Evolutionary conservation across 192 early-diverging fungal species (phyloP).

Genomic region (Linnemannia exigua): DNA sequence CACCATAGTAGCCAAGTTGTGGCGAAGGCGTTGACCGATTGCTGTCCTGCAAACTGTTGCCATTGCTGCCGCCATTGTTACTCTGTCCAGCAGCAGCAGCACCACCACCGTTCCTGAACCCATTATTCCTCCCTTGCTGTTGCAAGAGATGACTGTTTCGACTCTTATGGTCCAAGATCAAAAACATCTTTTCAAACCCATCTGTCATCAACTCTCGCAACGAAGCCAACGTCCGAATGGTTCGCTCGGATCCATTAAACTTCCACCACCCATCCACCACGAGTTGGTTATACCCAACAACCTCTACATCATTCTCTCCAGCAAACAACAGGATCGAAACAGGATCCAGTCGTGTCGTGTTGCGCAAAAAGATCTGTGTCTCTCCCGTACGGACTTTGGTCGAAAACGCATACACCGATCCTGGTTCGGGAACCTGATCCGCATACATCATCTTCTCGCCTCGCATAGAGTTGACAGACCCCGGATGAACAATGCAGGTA

Average conservation of each 20-base stretch:
- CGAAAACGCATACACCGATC: constrained; percentile 61
- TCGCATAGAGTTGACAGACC: constrained; percentile 58
- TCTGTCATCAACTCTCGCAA: constrained; percentile 49
- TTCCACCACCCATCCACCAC: constrained; percentile 59
- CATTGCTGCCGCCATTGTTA: not conserved
- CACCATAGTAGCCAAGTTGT: constrained; percentile 53
- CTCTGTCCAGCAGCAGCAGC: constrained; percentile 3
- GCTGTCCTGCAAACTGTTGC: constrained; percentile 19
- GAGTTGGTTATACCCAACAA: constrained; percentile 43
- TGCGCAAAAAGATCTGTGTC: constrained; percentile 57
- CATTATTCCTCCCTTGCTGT: constrained; percentile 30
- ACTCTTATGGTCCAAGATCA: constrained; percentile 54
- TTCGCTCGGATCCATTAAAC: constrained; percentile 52
- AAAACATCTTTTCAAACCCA: constrained; percentile 56
- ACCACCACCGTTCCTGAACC: not conserved
- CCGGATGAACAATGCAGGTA: constrained; percentile 57
- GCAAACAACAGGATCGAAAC: constrained; percentile 60
- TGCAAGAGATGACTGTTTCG: constrained; percentile 32
- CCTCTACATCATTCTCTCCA: constrained; percentile 54
- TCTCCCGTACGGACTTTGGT: constrained; percentile 57
- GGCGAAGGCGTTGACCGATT: constrained; percentile 51
- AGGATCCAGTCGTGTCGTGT: constrained; percentile 57
- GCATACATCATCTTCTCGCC: constrained; percentile 37
- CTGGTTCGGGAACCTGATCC: constrained; percentile 41
- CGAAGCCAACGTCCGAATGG: constrained; percentile 31